Base-by-base conservation (phyloP, 345 rosid species). In the Nephelium lappaceum region DNA sequence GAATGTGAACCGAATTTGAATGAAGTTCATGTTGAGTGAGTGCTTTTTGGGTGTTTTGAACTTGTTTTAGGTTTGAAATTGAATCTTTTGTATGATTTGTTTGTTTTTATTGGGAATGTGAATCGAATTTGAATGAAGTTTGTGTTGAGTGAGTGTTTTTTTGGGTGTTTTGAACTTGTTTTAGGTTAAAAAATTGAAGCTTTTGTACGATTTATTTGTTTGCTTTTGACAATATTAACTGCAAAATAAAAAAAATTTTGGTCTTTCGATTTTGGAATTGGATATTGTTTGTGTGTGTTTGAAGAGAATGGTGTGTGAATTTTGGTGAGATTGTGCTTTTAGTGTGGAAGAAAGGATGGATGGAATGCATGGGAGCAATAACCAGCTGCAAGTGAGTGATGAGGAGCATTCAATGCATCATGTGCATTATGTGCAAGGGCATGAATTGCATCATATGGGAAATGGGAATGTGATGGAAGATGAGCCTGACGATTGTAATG, bases 391-490 rank as follows among this genome's bases (percentile, higher is more conserved):
- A 70, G 82, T 84, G 71, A 75, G 73, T 66, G 93, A 82, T 69
- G 84, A 77, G 47, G 88, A 84, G 75, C 87, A 83, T 72, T 72
- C 84, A 14, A 69, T 89, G 84, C 83, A 81, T 74, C 83, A 82
- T 60, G 80, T 83, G 72, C 90, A 82, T 19, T 85, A 88, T 75
- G 85, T 58, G 47, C 87, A 81, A 27, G 87, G 84, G 64, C 88
- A 83, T 77, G 84, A 77, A 27, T 71, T 85, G 81, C 87, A 83
- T 25, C 90, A 81, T 61, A 78, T 87, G 73, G 83, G 78, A 79
- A 84, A 81, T 73, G 89, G 87, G 71, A 75, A 72, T 57, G 79
- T 73, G 69, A 74, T 87, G 87, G 86, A 77, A 6, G 84, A 84
- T 9, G 88, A 81, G 23, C 85, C 64, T 66, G 88, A 83, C 73